Evolutionary conservation across 139 green algal genomes (phyloP), one percentile per base, ranked within the genome.

Genomic region (Haematococcus lacustris): DNA sequence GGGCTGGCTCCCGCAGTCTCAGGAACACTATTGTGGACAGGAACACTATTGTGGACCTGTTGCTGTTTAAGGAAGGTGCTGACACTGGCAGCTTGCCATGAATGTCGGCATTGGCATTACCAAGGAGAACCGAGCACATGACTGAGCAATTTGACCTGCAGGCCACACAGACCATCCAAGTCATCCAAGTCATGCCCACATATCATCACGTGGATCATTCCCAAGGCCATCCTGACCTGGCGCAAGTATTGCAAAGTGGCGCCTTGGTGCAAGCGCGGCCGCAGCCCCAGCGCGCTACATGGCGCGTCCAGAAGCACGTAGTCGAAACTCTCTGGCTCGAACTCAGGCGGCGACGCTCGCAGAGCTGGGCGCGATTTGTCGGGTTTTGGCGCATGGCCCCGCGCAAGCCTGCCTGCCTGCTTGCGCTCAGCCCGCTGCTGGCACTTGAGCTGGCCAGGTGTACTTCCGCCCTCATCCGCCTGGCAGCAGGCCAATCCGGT

Each of bases 241-340:
- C 62, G 40, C 61, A 86, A 62, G 61, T 63, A 50, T 6, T 9
- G 3, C 39, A 80, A n/a, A 2, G 40, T 77, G 0, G 51, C 76
- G 21, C 51, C 33, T 51, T 82, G 81, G 50, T 86, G 61, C 47
- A 95, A 81, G 38, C 91, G 76, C 0, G 93, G 93, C 28, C 93
- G 75, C 35, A 98, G 82, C 6, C 93, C 93, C 26, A 98, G 78
- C 0, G 89, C 92, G 5, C 88, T 89, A 85, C 93, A 98, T 3
- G 93, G 94, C 1, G 90, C 90, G 71, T 98, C 93, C 51, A 97
- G 78, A 53, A 98, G 80, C 3, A 98, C 76, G 9, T 79, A 71
- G 68, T 96, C 89, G 78, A 98, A 98, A 50, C 41, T 80, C 21
- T 80, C 79, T 1, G 82, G 79, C 0, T 75, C 39, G 68, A 97